These are phyloP conservation scores for Basidiobolus heterosporus DNA, from an alignment of 371 early-diverging fungal genomes.

Conservation along the genomic window DNA sequence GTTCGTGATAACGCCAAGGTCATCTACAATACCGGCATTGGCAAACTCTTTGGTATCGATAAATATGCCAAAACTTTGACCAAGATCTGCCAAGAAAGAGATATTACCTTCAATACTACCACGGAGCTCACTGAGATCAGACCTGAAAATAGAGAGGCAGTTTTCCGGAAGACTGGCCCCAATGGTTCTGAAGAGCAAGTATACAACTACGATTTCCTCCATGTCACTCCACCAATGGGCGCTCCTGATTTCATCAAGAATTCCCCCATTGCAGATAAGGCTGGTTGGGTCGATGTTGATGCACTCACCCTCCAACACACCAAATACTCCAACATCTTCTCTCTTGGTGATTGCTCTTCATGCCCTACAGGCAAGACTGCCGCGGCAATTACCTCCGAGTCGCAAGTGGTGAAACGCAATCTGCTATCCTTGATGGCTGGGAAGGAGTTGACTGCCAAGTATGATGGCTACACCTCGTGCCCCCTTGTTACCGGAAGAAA, in stretches of 20 bases:
- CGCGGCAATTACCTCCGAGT: conserved; percentile 71
- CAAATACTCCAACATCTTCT: conserved; percentile 60
- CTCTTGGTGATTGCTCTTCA: conserved; percentile 68
- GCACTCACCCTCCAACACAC: conserved; percentile 61
- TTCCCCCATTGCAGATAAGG: conserved; percentile 49
- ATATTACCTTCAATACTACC: conserved; percentile 46
- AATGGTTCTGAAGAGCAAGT: no score
- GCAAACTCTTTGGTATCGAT: conserved; percentile 77
- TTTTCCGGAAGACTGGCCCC: conserved; percentile 26
- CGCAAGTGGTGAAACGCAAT: conserved; percentile 57
- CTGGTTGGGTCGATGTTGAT: conserved; percentile 72
- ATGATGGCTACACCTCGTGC: conserved; percentile 77
- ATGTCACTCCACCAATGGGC: conserved; percentile 77
- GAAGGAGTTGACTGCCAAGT: conserved; percentile 17
- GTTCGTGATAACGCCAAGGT: conserved; percentile 52
- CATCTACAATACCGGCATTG: conserved; percentile 55
- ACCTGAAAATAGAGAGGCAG: conserved; percentile 41
- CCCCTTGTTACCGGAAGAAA: conserved; percentile 62
- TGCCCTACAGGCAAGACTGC: conserved; percentile 85
- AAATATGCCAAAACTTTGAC: conserved; percentile 62
- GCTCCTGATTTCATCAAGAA: conserved; percentile 60
- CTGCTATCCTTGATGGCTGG: conserved; percentile 15
- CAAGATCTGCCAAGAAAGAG: conserved; percentile 45
- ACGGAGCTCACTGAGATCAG: conserved; percentile 56
- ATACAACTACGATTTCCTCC: conserved; percentile 56